Percentiles rank a stretch among this genome's conserved stretches.
Evolutionary conservation across 495 filamentous ascomycete species (phyloP).

Genomic region (Neurospora terricola): DNA sequence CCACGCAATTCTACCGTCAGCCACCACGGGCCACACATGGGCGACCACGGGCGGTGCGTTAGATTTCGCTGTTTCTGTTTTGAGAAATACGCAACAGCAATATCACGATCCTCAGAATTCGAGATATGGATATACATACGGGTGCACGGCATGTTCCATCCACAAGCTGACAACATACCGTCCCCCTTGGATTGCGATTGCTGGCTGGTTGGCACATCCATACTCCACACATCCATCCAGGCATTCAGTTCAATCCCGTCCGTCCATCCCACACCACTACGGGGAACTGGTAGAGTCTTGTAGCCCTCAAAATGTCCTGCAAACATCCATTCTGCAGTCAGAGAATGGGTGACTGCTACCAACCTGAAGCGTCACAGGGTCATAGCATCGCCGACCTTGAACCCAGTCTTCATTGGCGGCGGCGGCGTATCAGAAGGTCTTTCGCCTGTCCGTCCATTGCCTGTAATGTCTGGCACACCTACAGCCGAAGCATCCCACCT

Average conservation of each 20-base stretch:
- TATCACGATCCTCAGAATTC: background rate
- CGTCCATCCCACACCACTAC: background rate
- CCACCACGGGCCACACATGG: conserved; percentile 11
- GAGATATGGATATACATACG: background rate
- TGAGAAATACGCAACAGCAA: background rate
- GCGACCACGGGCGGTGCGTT: background rate
- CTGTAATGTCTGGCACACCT: background rate
- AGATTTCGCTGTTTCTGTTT: background rate
- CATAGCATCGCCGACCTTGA: background rate
- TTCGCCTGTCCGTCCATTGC: background rate
- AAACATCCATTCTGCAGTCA: background rate
- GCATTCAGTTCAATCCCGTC: background rate
- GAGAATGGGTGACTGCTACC: background rate
- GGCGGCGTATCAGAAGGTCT: background rate
- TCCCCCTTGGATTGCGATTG: background rate
- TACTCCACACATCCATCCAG: background rate
- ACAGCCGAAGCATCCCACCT: background rate
- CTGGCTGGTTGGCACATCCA: background rate
- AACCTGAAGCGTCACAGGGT: background rate
- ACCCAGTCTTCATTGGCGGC: background rate
- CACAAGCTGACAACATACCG: background rate
- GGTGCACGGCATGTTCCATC: background rate
- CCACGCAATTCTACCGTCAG: conserved; percentile 20
- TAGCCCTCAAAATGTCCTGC: background rate
- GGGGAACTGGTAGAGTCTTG: background rate